Evolutionary conservation across 306 rosid species (phyloP).

Genomic region (Castanea mollissima): DNA sequence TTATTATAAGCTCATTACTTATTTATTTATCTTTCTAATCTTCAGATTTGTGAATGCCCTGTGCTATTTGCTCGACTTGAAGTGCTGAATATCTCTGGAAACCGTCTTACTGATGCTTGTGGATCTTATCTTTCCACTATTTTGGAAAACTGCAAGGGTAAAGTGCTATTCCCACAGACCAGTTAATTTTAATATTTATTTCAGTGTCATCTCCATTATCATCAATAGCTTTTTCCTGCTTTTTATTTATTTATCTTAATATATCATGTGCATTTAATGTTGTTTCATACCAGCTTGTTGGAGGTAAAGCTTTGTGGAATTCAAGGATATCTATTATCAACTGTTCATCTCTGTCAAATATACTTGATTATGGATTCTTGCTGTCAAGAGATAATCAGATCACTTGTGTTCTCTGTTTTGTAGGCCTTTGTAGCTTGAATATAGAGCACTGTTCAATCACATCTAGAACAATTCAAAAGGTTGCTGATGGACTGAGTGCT

Average conservation of each 20-base stretch:
- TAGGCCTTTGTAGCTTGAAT: constrained; percentile 79
- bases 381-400: neutral
- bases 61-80: constrained; percentile 69
- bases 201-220: constrained; percentile 14
- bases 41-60: constrained; percentile 88
- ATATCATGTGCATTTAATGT: constrained; percentile 14
- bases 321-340: neutral
- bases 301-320: neutral
- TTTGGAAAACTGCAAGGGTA: constrained; percentile 75
- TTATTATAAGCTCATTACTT: neutral
- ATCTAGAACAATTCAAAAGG: constrained; percentile 73
- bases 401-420: constrained; percentile 22
- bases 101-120: constrained; percentile 89
- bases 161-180: constrained; percentile 24
- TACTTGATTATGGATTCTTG: constrained; percentile 19
- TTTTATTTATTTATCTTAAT: neutral
- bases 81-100: constrained; percentile 88
- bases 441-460: constrained; percentile 78
- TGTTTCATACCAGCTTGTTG: constrained; percentile 5
- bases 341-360: constrained; percentile 8
- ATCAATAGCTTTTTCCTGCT: constrained; percentile 9
- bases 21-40: constrained; percentile 9
- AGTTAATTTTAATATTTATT: constrained; percentile 15
- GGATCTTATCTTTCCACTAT: constrained; percentile 84
- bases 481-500: constrained; percentile 66